Evolutionary conservation across 257 asterid species (phyloP).

Genomic region (Solanum phureja): DNA sequence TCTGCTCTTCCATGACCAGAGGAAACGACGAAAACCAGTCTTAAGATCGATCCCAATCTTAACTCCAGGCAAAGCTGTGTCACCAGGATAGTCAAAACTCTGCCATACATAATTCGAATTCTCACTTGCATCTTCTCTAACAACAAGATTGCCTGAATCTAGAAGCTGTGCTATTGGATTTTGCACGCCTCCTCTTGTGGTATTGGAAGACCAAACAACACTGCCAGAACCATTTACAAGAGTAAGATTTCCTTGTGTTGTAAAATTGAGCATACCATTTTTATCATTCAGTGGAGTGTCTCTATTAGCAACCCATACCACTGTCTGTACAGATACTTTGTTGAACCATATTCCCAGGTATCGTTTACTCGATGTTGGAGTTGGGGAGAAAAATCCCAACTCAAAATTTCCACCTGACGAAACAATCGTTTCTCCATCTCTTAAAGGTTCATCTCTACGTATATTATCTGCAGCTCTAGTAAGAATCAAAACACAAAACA

Average conservation of each 20-base stretch:
- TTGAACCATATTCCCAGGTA: slow-evolving; percentile 34
- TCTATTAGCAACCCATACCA: not conserved
- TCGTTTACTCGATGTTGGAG: not conserved
- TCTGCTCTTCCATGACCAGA: slow-evolving; percentile 24
- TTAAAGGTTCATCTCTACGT: not conserved
- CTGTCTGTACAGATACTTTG: not conserved
- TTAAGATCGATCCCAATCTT: slow-evolving; percentile 26
- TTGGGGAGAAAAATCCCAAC: slow-evolving; percentile 24
- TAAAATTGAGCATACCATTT: not conserved
- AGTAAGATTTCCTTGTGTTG: not conserved
- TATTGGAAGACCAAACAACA: not conserved
- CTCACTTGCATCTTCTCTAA: not conserved
- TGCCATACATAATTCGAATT: slow-evolving; percentile 14
- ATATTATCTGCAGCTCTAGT: slow-evolving; percentile 9
- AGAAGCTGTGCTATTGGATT: slow-evolving; percentile 19
- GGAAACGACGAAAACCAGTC: slow-evolving; percentile 15
- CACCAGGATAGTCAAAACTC: slow-evolving; percentile 33
- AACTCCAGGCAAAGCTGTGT: slow-evolving; percentile 31
- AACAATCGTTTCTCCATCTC: slow-evolving; percentile 16
- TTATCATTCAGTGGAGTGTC: not conserved
- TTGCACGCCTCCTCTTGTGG: not conserved
- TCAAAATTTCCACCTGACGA: slow-evolving; percentile 20
- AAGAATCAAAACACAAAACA: not conserved
- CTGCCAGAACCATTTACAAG: not conserved
- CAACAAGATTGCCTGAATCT: slow-evolving; percentile 29